Base-by-base conservation (phyloP, 2,329 filamentous ascomycete genomes). In the Knufia fluminis region DNA sequence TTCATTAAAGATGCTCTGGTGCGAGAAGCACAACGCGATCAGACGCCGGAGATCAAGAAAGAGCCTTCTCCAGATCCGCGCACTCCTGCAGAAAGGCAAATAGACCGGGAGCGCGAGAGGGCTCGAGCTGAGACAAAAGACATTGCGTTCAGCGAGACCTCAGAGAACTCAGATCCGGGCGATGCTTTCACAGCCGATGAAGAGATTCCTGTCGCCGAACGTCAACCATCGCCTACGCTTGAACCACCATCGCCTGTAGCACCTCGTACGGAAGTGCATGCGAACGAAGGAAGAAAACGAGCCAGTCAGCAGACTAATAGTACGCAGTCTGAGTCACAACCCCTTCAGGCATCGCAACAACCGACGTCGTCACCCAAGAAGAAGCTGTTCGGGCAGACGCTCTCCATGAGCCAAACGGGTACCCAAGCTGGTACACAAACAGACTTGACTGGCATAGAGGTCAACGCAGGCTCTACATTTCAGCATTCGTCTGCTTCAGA, bases 11-110 rank as follows among this genome's bases (percentile, higher is more conserved):
- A 39, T 20, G n/a, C 19, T 39, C 33, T 39, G 20, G 9, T 14
- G 4, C 17, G 23, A 3, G 45, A 48, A 16, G 26, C 20, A 20
- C 33, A 36, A 16, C 33, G 33, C 10, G 9, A 23, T 4, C 7
- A 19, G 16, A 38, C 22, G 2, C 23, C 36, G 26, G 42, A 36
- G 20, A 39, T 35, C 19, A 50, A 52, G 22, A 22, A 19, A n/a
- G 31, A 42, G 26, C 33, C 43, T 14, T 12, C 36, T 26, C 28
- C 51, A 41, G 53, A 31, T 19, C 33, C n/a, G 26, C 35, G 31
- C 20, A 39, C 20, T 26, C 33, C 24, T 41, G 49, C 44, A 50
- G 26, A 44, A 38, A 39, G 35, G 52, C 51, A 22, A 23, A 40
- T 14, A 46, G 28, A 20, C 28, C 22, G 20, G 22, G 23, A 49